phyloP scores from a whole-genome alignment of 2,329 filamentous ascomycete species.

The Tolypocladium amazonense region DNA sequence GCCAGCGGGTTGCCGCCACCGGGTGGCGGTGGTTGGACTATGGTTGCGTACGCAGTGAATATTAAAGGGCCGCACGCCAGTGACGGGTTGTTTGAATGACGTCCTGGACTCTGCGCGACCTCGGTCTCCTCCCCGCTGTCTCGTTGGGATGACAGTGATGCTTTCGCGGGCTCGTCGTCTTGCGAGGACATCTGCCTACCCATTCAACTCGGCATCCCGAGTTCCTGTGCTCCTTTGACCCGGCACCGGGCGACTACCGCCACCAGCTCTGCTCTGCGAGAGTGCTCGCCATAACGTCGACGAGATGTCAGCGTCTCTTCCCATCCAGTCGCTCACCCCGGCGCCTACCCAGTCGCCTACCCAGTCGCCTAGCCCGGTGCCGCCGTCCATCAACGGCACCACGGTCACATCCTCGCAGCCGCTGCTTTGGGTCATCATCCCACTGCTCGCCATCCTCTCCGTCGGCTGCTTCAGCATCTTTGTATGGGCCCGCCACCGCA shows the following conservation, averaged over 20 bases:
- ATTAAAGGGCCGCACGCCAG: neutral
- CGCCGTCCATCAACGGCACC: slow-evolving; percentile 5
- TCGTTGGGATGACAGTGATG: neutral
- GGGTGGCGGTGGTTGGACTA: neutral
- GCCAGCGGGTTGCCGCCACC: neutral
- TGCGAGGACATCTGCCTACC: neutral
- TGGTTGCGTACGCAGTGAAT: neutral
- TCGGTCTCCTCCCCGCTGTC: neutral
- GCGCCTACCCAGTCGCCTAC: neutral
- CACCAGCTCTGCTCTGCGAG: neutral
- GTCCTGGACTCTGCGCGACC: neutral
- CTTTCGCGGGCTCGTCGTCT: neutral
- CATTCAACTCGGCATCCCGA: neutral
- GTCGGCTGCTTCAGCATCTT: slow-evolving; percentile 13
- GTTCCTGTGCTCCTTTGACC: neutral
- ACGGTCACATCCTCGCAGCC: slow-evolving; percentile 32
- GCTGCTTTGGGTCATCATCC: slow-evolving; percentile 46
- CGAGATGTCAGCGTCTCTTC: neutral
- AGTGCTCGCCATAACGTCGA: neutral
- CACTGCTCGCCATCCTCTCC: slow-evolving; percentile 32
- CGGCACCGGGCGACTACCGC: neutral
- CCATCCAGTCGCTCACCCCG: neutral
- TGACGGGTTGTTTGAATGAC: neutral
- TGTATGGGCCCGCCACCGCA: slow-evolving; percentile 4
- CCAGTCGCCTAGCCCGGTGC: neutral